Base-by-base conservation (phyloP, 2,329 filamentous ascomycete genomes). In the Exophiala calicioides region DNA sequence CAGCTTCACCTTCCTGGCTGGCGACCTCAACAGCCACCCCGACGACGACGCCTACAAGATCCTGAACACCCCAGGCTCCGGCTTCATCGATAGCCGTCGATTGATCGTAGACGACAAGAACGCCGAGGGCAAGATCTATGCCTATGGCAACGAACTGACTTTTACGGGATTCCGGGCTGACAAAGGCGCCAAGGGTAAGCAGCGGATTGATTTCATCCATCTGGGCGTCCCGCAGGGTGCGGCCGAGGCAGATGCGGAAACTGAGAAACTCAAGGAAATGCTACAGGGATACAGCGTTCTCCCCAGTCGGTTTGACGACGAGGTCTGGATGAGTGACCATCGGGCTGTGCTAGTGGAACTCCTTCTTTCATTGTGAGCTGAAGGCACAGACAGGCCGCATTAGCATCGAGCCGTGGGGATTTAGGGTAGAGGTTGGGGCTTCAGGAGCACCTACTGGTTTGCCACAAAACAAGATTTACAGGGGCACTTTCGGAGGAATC, bases 1-100 rank as follows among this genome's bases (percentile, higher is more conserved):
- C 3, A 59, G 71, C 1, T 74, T 73, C 1, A 65, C 75, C 20
- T 73, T 80, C 53, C 63, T 82, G 2, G 66, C 72, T 0, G 79
- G 79, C 1, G 79, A 82, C 58, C 69, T 82, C 50, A 82, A 82
- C 53, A 77, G 73, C 40, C 61, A 74, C 50, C 70, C 71, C 10
- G 56, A 59, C n/a, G 68, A 75, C 27, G 74, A 77, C 50, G 79
- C 79, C 2, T 81, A 81, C 54, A 58, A 64, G 40, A 67, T 72
- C 18, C 57, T 81, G 26, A 77, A 70, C n/a, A 62, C 53, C 3
- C 35, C 55, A 2, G 58, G 60, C 3, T 69, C 66, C 6, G 56
- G 66, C 6, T 55, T 69, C 37, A 50, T 63, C 15, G 72, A 75
- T 54, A 58, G 67, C 5, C 64, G 64, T 9, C 63, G 66, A 15